Evolutionary conservation across 2,329 filamentous ascomycete genomes (phyloP).

Genomic region (Aspergillus floridensis): DNA sequence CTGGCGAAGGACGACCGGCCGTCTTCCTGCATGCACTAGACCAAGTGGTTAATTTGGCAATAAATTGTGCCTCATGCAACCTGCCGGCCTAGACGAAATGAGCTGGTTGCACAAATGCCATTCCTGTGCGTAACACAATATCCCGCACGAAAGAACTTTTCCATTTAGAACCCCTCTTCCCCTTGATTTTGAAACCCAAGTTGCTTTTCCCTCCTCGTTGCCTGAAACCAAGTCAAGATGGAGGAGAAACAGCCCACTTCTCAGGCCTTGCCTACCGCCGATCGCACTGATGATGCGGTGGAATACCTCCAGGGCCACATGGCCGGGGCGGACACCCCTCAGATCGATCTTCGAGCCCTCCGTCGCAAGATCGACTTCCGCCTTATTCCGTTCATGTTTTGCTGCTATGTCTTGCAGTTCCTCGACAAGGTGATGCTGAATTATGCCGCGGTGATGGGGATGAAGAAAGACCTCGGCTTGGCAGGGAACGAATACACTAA

Average conservation of each 20-base stretch:
- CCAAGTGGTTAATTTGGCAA: too few relatives aligned
- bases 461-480: slow-evolving; percentile 54
- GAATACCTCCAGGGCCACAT: slow-evolving; percentile 21
- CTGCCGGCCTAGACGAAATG: too few relatives aligned
- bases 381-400: slow-evolving; percentile 33
- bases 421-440: slow-evolving; percentile 36
- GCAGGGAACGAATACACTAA: slow-evolving; percentile 60
- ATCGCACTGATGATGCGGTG: slow-evolving; percentile 21
- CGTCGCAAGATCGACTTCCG: slow-evolving; percentile 32
- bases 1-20: too few relatives aligned
- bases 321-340: not conserved
- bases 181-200: not conserved
- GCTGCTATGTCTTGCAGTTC: slow-evolving; percentile 34
- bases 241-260: slow-evolving; percentile 12
- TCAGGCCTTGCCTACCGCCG: not conserved
- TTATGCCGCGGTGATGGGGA: slow-evolving; percentile 64
- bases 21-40: too few relatives aligned
- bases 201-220: not conserved
- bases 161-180: not conserved
- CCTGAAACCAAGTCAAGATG: slow-evolving; percentile 5
- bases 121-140: too few relatives aligned
- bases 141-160: too few relatives aligned
- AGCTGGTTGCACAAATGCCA: too few relatives aligned
- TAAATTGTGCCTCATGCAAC: too few relatives aligned
- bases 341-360: slow-evolving; percentile 22